phyloP scores from a whole-genome alignment of 2,329 filamentous ascomycete species.

The Aspergillus arachidicola region DNA sequence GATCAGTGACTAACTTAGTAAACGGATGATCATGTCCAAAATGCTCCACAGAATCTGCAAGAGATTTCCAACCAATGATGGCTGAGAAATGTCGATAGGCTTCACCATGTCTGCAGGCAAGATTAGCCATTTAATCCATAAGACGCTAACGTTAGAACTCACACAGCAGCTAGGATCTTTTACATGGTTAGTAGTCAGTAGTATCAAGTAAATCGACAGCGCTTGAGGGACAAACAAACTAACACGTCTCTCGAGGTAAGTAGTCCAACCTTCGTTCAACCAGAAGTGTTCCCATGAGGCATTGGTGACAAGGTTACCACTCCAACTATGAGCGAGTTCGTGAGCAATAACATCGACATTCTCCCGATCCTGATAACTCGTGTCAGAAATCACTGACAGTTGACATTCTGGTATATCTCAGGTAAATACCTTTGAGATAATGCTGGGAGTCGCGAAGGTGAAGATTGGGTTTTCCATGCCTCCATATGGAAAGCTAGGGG shows the following conservation, averaged over 20 bases:
- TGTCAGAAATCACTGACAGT: slow-evolving; percentile 2
- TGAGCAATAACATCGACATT: slow-evolving; percentile 97
- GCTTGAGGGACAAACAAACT: slow-evolving; percentile 12
- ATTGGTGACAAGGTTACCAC: slow-evolving; percentile 70
- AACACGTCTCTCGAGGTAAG: slow-evolving; percentile 82
- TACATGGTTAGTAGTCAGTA: slow-evolving; percentile 18
- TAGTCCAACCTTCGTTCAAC: slow-evolving; percentile 84
- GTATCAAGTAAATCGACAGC: background rate
- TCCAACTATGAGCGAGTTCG: slow-evolving; percentile 77
- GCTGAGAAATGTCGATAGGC: slow-evolving; percentile 89
- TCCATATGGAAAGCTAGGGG: slow-evolving; percentile 87
- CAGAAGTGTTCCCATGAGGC: slow-evolving; percentile 58
- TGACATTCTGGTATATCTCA: background rate
- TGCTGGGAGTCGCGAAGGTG: slow-evolving; percentile 92
- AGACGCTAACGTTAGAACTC: slow-evolving; percentile 16
- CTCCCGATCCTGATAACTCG: slow-evolving; percentile 62
- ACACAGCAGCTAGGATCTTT: slow-evolving; percentile 47
- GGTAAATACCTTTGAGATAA: slow-evolving; percentile 74
- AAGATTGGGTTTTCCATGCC: slow-evolving; percentile 87
- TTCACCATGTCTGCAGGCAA: slow-evolving; percentile 68
- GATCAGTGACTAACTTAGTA: slow-evolving; percentile 84
- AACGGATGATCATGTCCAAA: slow-evolving; percentile 87
- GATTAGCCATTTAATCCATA: background rate
- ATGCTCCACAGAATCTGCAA: slow-evolving; percentile 76
- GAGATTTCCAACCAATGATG: slow-evolving; percentile 92